Evolutionary conservation across 306 rosid genomes (phyloP).

Genomic region (Morella rubra): DNA sequence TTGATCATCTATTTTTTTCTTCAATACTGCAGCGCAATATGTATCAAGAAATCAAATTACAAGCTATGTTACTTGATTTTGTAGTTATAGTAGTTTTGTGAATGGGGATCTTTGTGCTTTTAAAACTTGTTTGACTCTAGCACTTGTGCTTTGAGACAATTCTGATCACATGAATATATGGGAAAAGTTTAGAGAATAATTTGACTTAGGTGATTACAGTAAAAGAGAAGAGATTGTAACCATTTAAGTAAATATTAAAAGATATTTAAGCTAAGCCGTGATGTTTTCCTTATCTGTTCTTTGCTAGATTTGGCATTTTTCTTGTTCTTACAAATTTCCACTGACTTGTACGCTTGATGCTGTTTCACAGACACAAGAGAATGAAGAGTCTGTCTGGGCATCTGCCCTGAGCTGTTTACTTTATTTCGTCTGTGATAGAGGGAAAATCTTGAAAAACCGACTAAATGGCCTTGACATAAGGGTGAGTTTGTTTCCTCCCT

Average conservation of each 20-base stretch:
- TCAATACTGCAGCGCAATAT: background rate
- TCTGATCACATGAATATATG: background rate
- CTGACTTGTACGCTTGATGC: constrained; percentile 18
- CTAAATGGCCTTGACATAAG: constrained; percentile 92
- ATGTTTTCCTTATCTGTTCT: background rate
- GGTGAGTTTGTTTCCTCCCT: constrained; percentile 52
- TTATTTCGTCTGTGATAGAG: constrained; percentile 95
- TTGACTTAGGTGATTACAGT: background rate
- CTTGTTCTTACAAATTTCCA: constrained; percentile 13
- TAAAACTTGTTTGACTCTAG: background rate
- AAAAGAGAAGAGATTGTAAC: background rate
- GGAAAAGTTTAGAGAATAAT: background rate
- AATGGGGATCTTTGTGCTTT: background rate
- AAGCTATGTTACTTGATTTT: constrained; percentile 4
- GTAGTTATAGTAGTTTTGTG: background rate
- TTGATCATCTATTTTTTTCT: background rate
- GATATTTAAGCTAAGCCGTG: background rate
- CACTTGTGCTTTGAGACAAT: too few species aligned
- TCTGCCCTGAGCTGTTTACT: constrained; percentile 98
- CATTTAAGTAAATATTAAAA: background rate
- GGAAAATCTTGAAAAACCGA: constrained; percentile 78
- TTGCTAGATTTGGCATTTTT: constrained; percentile 9
- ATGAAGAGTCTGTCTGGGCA: constrained; percentile 96
- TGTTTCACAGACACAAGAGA: constrained; percentile 73
- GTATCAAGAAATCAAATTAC: background rate